Evolutionary conservation across 2,329 filamentous ascomycete species (phyloP), one percentile per base, ranked within the genome.

Genomic region (Fusarium sterilihyphosum): DNA sequence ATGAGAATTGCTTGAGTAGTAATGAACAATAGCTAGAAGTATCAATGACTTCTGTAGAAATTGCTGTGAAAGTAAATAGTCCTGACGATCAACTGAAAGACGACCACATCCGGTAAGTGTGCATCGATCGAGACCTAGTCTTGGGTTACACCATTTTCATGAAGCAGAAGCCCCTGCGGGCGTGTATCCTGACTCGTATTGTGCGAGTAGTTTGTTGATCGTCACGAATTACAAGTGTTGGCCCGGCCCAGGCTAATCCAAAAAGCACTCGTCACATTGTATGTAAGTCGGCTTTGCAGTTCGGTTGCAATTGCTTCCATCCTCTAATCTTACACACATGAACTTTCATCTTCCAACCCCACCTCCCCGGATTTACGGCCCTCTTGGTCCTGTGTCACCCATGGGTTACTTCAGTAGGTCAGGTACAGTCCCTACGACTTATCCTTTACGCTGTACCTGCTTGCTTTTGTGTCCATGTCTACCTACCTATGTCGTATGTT

Each of bases 281-380:
- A 40, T 38, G 35, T 22, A 46, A 58, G 26, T 38, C 31, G 65
- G 26, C 49, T 62, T 37, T 49, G 60, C 31, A 47, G 37, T 29
- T 50, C 44, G 67, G 70, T 46, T 73, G 47, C n/a, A 63, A 29
- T 58, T 58, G 24, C 54, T 67, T 46, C 41, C 38, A 50, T 49
- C 62, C 54, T 41, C n/a, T 26, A 26, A n/a, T 38, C 41, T 52
- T 31, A 18, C 43, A n/a, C 37, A 35, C 33, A 35, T 17, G 49
- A 49, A 29, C 29, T 41, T 29, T 47, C 40, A 43, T 43, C 29
- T 41, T 58, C 26, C 33, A 33, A 46, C 61, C 53, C 72, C 67
- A 41, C 59, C 62, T 65, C 71, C 61, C 65, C 57, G 61, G 67
- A 62, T 73, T 58, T 29, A 50, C 46, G 56, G 35, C 18, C 64